Base-by-base conservation (phyloP, 139 green algal species). In the Diplosphaera chodatii region DNA sequence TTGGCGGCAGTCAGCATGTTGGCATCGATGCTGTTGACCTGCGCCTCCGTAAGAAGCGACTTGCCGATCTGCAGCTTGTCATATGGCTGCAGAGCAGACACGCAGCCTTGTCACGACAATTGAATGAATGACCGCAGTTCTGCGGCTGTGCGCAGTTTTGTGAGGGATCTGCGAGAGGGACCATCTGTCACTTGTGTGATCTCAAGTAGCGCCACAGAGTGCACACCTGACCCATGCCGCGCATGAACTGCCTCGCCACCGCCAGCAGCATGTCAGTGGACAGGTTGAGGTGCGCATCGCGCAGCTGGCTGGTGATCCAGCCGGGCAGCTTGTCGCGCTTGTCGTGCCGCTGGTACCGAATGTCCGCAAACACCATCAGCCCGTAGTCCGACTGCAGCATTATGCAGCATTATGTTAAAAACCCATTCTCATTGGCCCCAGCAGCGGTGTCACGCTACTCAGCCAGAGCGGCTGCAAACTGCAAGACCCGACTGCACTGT, bases 251-350 rank as follows among this genome's bases (percentile, higher is more conserved):
- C 1, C 89, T 78, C 15, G 94, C 86, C 0, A 98, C 90, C 63
- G 88, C 83, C 55, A 97, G 32, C 74, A 96, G 81, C 94, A 98
- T 97, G 83, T 98, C 94, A 10, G 93, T 97, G 66, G 86, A 91
- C 33, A 98, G 86, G 81, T 98, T 97, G 40, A 98, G 78, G 84
- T 98, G 92, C 0, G 90, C 83, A 70, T 98, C 92, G 70, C 87
- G 86, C 27, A 99, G 78, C 68, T 97, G 85, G 6, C 79, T 77
- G 0, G 91, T 92, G 75, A 99, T 99, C 96, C 96, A 99, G 23
- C 65, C 70, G 0, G 92, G 92, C 78, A 97, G 80, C 82, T 97
- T 97, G 85, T 94, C 89, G 18, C 93, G 85, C 87, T 99, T 99
- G 85, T 99, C 96, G 66, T 92, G 82, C 27, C 94, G 89, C 79